Evolutionary conservation across 495 filamentous ascomycete species (phyloP), one percentile per base, ranked within the genome.

Genomic region (Xylaria intraflava): DNA sequence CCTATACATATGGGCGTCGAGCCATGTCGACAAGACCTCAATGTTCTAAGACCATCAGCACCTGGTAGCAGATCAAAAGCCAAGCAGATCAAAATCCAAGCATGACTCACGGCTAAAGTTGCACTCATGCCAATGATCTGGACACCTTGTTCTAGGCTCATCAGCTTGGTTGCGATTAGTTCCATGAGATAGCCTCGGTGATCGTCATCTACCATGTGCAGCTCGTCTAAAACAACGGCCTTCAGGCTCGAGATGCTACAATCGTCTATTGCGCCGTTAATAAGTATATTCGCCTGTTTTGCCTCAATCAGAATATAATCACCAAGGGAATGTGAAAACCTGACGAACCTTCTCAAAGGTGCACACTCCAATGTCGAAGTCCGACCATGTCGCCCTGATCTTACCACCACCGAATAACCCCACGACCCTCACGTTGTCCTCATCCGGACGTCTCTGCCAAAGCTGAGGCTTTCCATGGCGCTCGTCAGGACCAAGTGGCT

Each of bases 111-210:
- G 39, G 83, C 82, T 29, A 91, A 66, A 2, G 88, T 91, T 14
- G 88, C 88, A 54, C 88, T 90, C 88, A 91, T 91, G 53, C 84
- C 88, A 47, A 91, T 73, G 22, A 93, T 82, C 58, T 93, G 88
- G 23, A 89, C 78, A 38, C 75, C 71, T 53, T 86, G 78, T 36
- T 80, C 84, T 10, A 91, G 70, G 46, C 85, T 78, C 6, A 91
- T 66, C 22, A 91, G 62, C 55, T 93, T 93, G 3, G 88, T 87
- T 5, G 84, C 81, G 71, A 91, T 81, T n/a, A 91, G 68, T 64
- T 93, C 88, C 47, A 93, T 71, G 0, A 91, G 74, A 60, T 90
- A 90, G 5, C 88, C 88, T n/a, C 88, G 82, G 59, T 81, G 78
- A 31, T 86, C 83, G 64, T 91, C 88, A 53, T 86, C 83, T 16